Conservation (phyloP, 2,329 filamentous ascomycete genomes). For the Aspergillus terreus region DNA sequence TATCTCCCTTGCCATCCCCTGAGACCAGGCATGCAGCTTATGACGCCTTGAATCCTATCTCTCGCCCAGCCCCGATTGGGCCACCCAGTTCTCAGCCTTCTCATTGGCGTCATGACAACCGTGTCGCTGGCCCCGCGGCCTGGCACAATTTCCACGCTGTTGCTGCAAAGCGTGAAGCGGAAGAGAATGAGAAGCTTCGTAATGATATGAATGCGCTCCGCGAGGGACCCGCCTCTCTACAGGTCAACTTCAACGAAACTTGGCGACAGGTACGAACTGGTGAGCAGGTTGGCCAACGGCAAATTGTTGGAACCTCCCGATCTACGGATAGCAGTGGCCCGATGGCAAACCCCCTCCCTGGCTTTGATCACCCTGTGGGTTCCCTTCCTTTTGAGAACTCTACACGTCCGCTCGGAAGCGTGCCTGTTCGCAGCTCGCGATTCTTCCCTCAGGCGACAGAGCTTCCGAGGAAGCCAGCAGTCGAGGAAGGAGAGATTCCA, state of each 20-base stretch:
- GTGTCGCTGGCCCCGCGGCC: constrained; percentile 29
- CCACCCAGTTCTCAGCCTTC: constrained; percentile 38
- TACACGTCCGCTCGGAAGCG: constrained; percentile 30
- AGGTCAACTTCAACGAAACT: constrained; percentile 41
- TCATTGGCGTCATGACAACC: constrained; percentile 28
- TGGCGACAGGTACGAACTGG: constrained; percentile 45
- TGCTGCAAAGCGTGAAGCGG: constrained; percentile 38
- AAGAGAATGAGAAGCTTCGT: constrained; percentile 39
- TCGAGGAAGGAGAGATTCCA: constrained; percentile 29
- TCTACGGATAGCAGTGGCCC: constrained; percentile 24
- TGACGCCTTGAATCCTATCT: constrained; percentile 39
- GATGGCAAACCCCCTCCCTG: constrained; percentile 29
- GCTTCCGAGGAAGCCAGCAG: constrained; percentile 28
- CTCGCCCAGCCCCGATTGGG: constrained; percentile 44
- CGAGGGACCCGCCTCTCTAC: constrained; percentile 32
- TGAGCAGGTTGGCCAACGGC: constrained; percentile 38
- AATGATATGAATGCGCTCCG: constrained; percentile 37
- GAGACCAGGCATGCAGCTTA: constrained; percentile 35
- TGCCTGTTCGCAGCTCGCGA: constrained; percentile 42
- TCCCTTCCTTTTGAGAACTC: constrained; percentile 35
- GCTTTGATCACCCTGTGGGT: constrained; percentile 35
- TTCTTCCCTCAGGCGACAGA: constrained; percentile 46
- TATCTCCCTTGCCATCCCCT: constrained; percentile 36
- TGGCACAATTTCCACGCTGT: constrained; percentile 45
- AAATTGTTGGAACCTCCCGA: constrained; percentile 36